Base-by-base conservation (phyloP, 345 rosid genomes). In the Gossypium mustelinum region DNA sequence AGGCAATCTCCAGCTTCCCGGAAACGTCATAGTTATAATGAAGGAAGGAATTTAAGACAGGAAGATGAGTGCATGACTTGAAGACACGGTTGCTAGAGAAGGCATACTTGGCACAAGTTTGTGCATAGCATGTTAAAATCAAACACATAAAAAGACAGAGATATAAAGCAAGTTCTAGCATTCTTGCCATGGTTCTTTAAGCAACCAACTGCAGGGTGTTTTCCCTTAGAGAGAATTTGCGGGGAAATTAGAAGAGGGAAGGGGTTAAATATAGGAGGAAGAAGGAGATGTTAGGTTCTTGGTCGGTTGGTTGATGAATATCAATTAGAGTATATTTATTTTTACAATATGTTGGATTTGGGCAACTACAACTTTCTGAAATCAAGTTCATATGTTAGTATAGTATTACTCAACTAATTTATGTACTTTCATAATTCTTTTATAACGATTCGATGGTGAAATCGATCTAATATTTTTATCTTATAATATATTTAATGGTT, bases 31-130 rank as follows among this genome's bases (percentile, higher is more conserved):
- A 86, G 79, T 82, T 88, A 86, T 91, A 91, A 48, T 94, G 90
- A 52, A 94, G 89, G 76, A 76, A 91, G 1, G 98, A 87, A 80
- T 79, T 85, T 67, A 92, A 81, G 72, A 76, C 82, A n/a, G 98
- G 96, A 44, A 94, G 97, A 70, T 89, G 92, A 24, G 77, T 57
- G 85, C 98, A 94, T 50, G 97, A 85, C 41, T 74, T 70, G 70
- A 87, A 94, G 66, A 79, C 76, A 57, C 77, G 81, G 87, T 92
- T 89, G 70, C 67, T 65, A 7, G 98, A 80, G 87, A 94, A 93
- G 9, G 79, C 59, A 75, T 90, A 88, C n/a, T 72, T 77, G 11
- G 86, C 66, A 76, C 98, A 94, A 51, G 87, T 79, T 77, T 89
- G 96, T 9, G 83, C 87, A n/a, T 60, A 73, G 73, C 84, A 82